Conservation (phyloP, 257 asterid genomes). For the Scutellaria baicalensis region DNA sequence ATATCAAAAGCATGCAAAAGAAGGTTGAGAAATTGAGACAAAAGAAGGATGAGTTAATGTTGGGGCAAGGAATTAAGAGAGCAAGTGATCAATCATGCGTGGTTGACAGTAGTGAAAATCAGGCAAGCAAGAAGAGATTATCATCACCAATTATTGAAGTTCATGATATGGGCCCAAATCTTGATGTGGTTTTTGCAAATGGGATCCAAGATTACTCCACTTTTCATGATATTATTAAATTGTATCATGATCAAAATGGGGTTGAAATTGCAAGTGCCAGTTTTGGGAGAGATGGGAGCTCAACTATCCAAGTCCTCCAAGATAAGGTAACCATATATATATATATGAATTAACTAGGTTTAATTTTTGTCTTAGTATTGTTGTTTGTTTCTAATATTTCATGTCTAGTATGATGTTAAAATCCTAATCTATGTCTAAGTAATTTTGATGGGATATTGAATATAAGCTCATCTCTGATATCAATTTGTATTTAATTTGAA, state of each 20-base stretch:
- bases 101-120: not conserved
- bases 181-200: slow-evolving; percentile 21
- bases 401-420: not conserved
- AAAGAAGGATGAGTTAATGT: slow-evolving; percentile 20
- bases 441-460: not conserved
- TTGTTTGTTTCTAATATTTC: not conserved
- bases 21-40: slow-evolving; percentile 30
- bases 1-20: slow-evolving; percentile 22
- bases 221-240: slow-evolving; percentile 26
- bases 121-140: not conserved
- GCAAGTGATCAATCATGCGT: not conserved
- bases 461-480: not conserved
- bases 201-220: slow-evolving; percentile 18
- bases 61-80: not conserved
- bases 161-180: slow-evolving; percentile 40
- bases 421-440: not conserved
- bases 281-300: slow-evolving; percentile 33
- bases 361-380: not conserved
- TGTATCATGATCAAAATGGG: slow-evolving; percentile 26
- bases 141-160: slow-evolving; percentile 24
- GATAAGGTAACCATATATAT: slow-evolving; percentile 23
- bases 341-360: not conserved
- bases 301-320: slow-evolving; percentile 30
- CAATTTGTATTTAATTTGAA: not conserved
- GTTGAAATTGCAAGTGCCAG: slow-evolving; percentile 32